Conservation (phyloP, 495 filamentous ascomycete species). For the Lineolata rhizophorae region DNA sequence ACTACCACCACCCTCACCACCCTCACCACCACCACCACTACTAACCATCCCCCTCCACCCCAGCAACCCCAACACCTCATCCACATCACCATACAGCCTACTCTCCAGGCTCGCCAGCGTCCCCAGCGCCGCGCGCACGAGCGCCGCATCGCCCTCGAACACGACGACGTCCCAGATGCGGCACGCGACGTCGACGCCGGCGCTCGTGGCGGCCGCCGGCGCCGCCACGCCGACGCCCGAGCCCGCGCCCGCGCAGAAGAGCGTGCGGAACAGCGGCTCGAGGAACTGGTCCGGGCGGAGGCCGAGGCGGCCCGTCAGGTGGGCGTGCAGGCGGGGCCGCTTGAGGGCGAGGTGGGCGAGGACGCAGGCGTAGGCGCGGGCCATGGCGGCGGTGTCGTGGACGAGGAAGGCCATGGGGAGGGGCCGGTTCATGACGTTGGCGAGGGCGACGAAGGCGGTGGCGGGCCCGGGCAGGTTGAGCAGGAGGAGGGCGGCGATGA, state of each 20-base stretch:
- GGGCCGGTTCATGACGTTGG: conserved; percentile 75
- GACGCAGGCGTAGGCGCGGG: neutral
- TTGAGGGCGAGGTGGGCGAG: neutral
- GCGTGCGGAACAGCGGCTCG: no score
- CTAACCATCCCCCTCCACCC: conserved; percentile 34
- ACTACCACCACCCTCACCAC: no score
- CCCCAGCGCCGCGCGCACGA: conserved; percentile 61
- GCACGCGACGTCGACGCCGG: conserved; percentile 50
- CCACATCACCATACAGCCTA: conserved; percentile 32
- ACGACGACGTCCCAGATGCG: conserved; percentile 87
- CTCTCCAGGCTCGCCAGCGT: conserved; percentile 39
- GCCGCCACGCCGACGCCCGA: conserved; percentile 23
- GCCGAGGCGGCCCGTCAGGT: conserved; percentile 28
- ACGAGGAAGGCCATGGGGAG: conserved; percentile 78
- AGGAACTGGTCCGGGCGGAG: conserved; percentile 23
- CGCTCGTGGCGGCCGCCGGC: conserved; percentile 22
- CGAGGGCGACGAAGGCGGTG: conserved; percentile 60
- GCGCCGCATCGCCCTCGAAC: conserved; percentile 70
- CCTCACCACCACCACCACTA: no score
- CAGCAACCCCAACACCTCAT: conserved; percentile 30
- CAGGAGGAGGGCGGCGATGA: conserved; percentile 68
- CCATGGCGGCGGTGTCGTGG: conserved; percentile 24
- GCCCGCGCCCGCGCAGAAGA: conserved; percentile 51
- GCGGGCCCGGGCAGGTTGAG: conserved; percentile 53
- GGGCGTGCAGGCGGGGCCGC: conserved; percentile 40